Evolutionary conservation across 805 yeast species (phyloP).

Genomic region (Yamadazyma ubonensis): DNA sequence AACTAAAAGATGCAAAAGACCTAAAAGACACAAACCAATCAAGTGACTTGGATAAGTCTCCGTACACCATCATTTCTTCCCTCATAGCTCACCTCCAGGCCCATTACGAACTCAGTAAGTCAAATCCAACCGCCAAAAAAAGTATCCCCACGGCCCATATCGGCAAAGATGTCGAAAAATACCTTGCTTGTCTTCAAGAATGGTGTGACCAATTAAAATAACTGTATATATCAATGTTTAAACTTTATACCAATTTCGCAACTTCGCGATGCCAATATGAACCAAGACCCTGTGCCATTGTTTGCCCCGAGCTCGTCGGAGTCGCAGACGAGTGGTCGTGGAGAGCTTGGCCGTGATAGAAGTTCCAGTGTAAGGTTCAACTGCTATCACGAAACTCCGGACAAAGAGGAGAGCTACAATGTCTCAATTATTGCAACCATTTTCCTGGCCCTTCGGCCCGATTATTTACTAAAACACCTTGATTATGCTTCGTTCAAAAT

Average conservation of each 20-base stretch:
- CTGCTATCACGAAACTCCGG: not conserved
- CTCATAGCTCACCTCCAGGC: conserved; percentile 23
- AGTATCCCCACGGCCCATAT: conserved; percentile 33
- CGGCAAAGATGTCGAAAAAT: conserved; percentile 27
- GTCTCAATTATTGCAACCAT: conserved; percentile 1
- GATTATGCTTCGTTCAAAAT: conserved; percentile 25
- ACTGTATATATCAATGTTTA: too few relatives aligned
- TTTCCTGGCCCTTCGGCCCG: conserved; percentile 19
- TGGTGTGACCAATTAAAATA: conserved; percentile 14
- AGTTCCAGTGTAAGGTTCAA: not conserved
- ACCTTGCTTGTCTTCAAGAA: conserved; percentile 16
- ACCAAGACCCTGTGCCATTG: not conserved
- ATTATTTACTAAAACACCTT: conserved; percentile 25
- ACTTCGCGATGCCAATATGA: too few relatives aligned
- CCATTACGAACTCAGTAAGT: conserved; percentile 34
- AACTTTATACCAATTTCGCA: too few relatives aligned
- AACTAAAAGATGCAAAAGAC: conserved; percentile 4
- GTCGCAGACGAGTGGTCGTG: not conserved
- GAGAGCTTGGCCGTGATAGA: not conserved
- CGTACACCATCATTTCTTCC: conserved; percentile 4
- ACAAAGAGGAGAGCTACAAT: not conserved
- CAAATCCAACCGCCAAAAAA: conserved; percentile 30
- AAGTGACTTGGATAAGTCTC: too few relatives aligned
- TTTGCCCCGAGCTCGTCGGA: not conserved
- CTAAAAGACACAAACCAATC: too few relatives aligned